Evolutionary conservation across 2,329 filamentous ascomycete genomes (phyloP).

Genomic region (Lithohypha guttulata): DNA sequence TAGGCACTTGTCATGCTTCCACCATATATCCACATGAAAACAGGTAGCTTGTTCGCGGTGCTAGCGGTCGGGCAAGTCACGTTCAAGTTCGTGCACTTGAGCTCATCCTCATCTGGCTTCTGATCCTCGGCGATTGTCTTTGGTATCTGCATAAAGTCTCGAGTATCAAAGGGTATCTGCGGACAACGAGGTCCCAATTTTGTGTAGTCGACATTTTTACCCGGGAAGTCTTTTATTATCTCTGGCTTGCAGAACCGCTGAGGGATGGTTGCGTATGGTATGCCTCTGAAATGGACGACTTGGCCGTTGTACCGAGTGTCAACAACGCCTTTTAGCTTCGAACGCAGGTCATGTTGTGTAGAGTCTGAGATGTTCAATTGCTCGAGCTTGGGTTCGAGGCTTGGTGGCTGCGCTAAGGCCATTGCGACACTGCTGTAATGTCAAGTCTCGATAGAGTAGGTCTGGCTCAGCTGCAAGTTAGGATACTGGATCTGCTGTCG

Average conservation of each 20-base stretch:
- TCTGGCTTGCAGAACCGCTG: conserved; percentile 2
- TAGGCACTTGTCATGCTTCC: neutral
- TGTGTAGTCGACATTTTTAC: neutral
- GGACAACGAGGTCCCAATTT: conserved; percentile 8
- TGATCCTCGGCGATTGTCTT: conserved; percentile 5
- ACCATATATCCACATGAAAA: conserved; percentile 9
- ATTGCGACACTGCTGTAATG: too few relatives aligned
- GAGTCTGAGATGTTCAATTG: neutral
- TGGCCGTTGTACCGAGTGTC: conserved; percentile 3
- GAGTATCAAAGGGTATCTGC: conserved; percentile 1
- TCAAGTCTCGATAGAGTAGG: too few relatives aligned
- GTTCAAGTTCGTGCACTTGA: conserved; percentile 7
- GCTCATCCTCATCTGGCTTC: conserved; percentile 1
- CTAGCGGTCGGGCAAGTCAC: conserved; percentile 1
- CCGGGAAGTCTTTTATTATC: neutral
- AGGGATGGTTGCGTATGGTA: conserved; percentile 6
- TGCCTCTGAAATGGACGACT: conserved; percentile 5
- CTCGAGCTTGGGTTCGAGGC: neutral
- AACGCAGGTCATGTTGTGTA: neutral
- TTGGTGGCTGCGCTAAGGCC: too few relatives aligned
- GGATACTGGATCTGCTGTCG: too few relatives aligned
- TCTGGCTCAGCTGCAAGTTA: too few relatives aligned
- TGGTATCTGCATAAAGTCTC: conserved; percentile 8
- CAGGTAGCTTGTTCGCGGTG: neutral
- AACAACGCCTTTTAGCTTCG: conserved; percentile 3